Base-by-base conservation (phyloP, 2,329 filamentous ascomycete genomes). In the Fusarium pilosicola region DNA sequence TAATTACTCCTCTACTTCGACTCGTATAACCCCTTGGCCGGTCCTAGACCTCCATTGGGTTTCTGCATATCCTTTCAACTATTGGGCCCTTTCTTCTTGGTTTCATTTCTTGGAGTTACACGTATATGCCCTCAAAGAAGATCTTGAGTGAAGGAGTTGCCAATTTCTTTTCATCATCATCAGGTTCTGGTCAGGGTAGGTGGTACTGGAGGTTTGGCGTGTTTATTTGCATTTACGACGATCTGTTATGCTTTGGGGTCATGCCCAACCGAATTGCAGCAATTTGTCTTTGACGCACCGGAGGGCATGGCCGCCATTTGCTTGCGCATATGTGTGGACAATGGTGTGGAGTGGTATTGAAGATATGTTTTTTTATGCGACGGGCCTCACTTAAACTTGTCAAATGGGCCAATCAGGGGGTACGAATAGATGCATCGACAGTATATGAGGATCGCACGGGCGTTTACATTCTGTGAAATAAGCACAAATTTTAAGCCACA, bases 61-160 rank as follows among this genome's bases (percentile, higher is more conserved):
- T 51, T 28, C 52, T 34, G 48, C 42, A 51, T 45, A 57, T 49
- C 30, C 49, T 54, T 70, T 70, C 51, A 64, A 36, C 51, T 48
- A 61, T 60, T 32, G 59, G 45, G 62, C 59, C 39, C 59, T 67
- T 73, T 48, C 58, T 70, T 73, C 68, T 65, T 66, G 64, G 49
- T 74, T 78, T 71, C 68, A 68, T 62, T 60, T 69, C 66, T 64
- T 69, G 76, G 76, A 77, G 76, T 78, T 75, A 64, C 64, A 71
- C 69, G 76, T 75, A 74, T 42, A 78, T 63, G 73, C 67, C 73
- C 70, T 68, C 61, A 69, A 70, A 72, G 65, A 74, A 69, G 72
- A 73, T 44, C 59, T 71, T 66, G 67, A 69, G 67, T 68, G 70
- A 68, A 68, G 74, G 75, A 76, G 69, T 70, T 74, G 59, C 74